Conservation (phyloP, 2,329 filamentous ascomycete species). For the Paecilomyces dactylethromorphus region DNA sequence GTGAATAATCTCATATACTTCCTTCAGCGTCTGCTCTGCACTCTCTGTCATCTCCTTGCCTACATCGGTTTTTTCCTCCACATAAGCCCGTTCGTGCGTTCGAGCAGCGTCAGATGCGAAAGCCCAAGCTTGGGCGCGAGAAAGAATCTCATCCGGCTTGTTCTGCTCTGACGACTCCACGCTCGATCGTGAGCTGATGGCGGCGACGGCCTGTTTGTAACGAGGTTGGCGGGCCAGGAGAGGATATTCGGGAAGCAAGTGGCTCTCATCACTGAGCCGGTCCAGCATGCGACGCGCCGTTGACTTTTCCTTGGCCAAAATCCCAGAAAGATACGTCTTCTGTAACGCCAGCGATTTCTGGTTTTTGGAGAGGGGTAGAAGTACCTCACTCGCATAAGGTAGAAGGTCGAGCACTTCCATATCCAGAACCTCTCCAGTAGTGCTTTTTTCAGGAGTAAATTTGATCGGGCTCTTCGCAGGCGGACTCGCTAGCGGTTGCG, state of each 20-base stretch:
- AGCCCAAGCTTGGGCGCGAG: conserved; percentile 32
- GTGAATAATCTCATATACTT: conserved; percentile 27
- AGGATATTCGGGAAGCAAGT: conserved; percentile 37
- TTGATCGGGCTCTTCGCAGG: conserved; percentile 10
- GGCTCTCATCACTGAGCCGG: conserved; percentile 35
- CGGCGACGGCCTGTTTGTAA: conserved; percentile 26
- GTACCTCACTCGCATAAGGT: conserved; percentile 23
- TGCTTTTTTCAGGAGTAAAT: background rate
- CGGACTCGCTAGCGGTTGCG: conserved; percentile 22
- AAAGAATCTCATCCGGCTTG: conserved; percentile 24
- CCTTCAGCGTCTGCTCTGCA: conserved; percentile 21
- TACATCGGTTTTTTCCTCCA: conserved; percentile 24
- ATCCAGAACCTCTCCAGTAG: conserved; percentile 9
- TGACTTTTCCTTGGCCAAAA: conserved; percentile 33
- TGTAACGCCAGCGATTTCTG: conserved; percentile 32
- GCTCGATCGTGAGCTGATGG: conserved; percentile 16
- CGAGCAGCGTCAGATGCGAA: conserved; percentile 31
- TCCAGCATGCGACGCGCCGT: conserved; percentile 29
- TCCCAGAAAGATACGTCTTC: conserved; percentile 28
- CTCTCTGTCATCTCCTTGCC: conserved; percentile 24
- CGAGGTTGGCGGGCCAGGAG: conserved; percentile 28
- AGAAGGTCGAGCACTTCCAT: conserved; percentile 22
- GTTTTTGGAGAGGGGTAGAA: conserved; percentile 27
- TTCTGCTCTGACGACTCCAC: conserved; percentile 9
- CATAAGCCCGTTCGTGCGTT: conserved; percentile 22